Base-by-base conservation (phyloP, 116 monocot genomes). In the Thalassia testudinum region DNA sequence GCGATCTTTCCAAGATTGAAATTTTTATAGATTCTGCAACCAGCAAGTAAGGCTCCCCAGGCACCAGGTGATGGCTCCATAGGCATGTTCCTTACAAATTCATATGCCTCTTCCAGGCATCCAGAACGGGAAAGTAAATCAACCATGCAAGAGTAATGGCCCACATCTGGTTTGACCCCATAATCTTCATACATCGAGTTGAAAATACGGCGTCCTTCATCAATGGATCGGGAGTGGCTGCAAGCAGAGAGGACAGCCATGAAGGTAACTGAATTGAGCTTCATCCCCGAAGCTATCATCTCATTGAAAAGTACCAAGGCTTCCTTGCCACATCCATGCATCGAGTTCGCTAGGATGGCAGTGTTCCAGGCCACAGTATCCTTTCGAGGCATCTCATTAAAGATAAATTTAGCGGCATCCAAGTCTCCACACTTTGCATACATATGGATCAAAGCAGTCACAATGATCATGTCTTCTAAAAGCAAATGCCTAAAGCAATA, bases 361-460 rank as follows among this genome's bases (percentile, higher is more conserved):
- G 81, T 81, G 55, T 81, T 86, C 86, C 81, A 81, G 37, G 86
- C 70, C 14, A 81, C 58, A 0, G n/a, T 62, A 27, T 86, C 86
- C 63, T 70, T 86, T 5, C 14, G 30, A 2, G 57, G 44, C 68
- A 86, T 78, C 19, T 18, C 25, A 29, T 64, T 43, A 30, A 86
- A 86, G n/a, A 81, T 63, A 1, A 40, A 47, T 18, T 47, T 65
- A 12, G 86, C 74, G 43, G 55, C 72, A 19, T 60, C 53, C 50
- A 86, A 59, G 24, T 75, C 74, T 1, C 86, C 86, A 59, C 86
- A 81, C 47, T 78, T 80, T 1, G 86, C 66, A 52, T 86, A 81
- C 70, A 71, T 72, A 18, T 78, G 70, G 62, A 72, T 28, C 19
- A 86, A 24, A 27, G 78, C 69, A 27, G 86, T 81, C 12, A 23